Percentiles rank a stretch among this genome's conserved stretches.
phyloP scores from a whole-genome alignment of 208 protist genomes.

The Crithidia thermophila region DNA sequence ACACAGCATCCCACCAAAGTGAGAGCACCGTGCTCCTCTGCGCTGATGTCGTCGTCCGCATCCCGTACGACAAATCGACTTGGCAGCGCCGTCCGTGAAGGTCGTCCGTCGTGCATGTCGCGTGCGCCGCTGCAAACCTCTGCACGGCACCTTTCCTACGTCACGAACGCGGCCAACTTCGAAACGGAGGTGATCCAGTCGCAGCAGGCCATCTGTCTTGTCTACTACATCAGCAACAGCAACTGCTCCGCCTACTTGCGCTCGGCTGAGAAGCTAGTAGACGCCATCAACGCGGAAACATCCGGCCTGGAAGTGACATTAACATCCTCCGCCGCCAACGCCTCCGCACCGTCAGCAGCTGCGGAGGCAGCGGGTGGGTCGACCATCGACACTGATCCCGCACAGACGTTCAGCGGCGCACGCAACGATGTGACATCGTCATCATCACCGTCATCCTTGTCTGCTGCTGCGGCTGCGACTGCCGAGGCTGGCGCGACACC shows the following conservation, averaged over 20 bases:
- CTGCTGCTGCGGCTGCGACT: background rate
- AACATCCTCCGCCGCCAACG: background rate
- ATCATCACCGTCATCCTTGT: too few relatives aligned
- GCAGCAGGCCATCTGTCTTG: constrained; percentile 86
- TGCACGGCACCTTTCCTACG: constrained; percentile 32
- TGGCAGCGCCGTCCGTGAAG: too few relatives aligned
- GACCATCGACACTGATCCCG: constrained; percentile 1
- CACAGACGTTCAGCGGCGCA: background rate
- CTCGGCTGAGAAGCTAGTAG: constrained; percentile 67
- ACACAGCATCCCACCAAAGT: too few relatives aligned
- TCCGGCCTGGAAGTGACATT: constrained; percentile 9
- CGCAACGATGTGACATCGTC: background rate
- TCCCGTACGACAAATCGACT: too few relatives aligned
- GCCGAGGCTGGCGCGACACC: background rate
- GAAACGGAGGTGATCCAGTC: constrained; percentile 86
- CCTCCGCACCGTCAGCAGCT: background rate
- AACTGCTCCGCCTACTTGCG: constrained; percentile 68
- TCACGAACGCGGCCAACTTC: constrained; percentile 73
- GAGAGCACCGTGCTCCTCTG: too few relatives aligned
- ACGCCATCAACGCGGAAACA: constrained; percentile 70
- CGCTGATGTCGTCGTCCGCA: background rate
- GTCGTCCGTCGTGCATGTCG: background rate
- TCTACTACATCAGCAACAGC: constrained; percentile 74
- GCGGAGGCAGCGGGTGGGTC: background rate
- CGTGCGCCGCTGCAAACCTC: background rate